phyloP scores from a whole-genome alignment of 768 basidiomycete species.

The Mycena floridula region DNA sequence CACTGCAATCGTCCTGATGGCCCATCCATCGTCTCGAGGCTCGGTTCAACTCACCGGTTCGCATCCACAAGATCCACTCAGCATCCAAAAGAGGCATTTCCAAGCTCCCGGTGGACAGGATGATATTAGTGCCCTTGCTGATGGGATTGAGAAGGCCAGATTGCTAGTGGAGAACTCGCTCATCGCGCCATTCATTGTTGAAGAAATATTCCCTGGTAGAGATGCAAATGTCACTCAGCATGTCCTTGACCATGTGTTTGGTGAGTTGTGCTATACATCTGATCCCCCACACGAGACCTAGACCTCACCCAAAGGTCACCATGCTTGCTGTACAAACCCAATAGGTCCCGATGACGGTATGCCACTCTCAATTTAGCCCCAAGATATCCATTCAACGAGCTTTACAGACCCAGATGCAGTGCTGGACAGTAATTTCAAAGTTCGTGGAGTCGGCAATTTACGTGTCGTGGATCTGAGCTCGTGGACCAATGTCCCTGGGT shows the following conservation, averaged over 20 bases:
- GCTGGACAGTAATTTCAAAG: slow-evolving; percentile 23
- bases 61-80: slow-evolving; percentile 22
- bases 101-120: slow-evolving; percentile 16
- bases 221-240: slow-evolving; percentile 14
- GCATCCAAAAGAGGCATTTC: slow-evolving; percentile 24
- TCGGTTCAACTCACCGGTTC: slow-evolving; percentile 23
- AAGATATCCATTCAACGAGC: not conserved
- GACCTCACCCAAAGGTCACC: slow-evolving; percentile 16
- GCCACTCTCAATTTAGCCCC: not conserved
- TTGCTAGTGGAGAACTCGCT: slow-evolving; percentile 13
- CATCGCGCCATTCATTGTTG: slow-evolving; percentile 6
- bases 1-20: slow-evolving; percentile 20
- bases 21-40: slow-evolving; percentile 23
- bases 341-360: slow-evolving; percentile 20
- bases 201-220: slow-evolving; percentile 16
- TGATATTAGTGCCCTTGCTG: slow-evolving; percentile 20
- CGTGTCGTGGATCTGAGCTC: slow-evolving; percentile 25
- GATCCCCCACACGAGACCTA: not conserved
- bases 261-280: slow-evolving; percentile 17
- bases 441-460: slow-evolving; percentile 22
- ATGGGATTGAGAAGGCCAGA: slow-evolving; percentile 19
- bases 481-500: slow-evolving; percentile 24
- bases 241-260: slow-evolving; percentile 19
- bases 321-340: slow-evolving; percentile 24
- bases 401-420: slow-evolving; percentile 21